Conservation (phyloP, 345 rosid species). For the Geranium rotundifolium region DNA sequence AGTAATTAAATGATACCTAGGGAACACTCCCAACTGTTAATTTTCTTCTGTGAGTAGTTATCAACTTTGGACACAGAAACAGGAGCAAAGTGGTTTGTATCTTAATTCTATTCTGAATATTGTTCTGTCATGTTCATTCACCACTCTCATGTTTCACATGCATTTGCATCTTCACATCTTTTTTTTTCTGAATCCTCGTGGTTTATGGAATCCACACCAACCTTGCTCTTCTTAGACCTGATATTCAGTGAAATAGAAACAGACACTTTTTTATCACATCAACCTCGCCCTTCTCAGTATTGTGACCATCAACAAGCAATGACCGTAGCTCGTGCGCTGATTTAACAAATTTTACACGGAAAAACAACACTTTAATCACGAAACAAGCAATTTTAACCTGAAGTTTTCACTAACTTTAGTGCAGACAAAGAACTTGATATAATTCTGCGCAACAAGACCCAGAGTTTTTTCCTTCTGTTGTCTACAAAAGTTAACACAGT, state of each 20-base stretch:
- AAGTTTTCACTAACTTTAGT: no score
- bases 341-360: no score
- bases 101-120: conserved; percentile 23
- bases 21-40: conserved; percentile 54
- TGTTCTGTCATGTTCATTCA: conserved; percentile 14
- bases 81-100: conserved; percentile 64
- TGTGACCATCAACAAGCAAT: no score
- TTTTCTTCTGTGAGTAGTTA: conserved; percentile 18
- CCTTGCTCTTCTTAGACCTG: conserved; percentile 31
- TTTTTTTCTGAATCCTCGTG: conserved; percentile 19
- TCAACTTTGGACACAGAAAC: conserved; percentile 31
- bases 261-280: conserved; percentile 22
- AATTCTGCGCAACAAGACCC: no score
- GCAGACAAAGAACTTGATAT: no score
- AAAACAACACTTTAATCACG: no score
- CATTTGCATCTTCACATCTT: conserved; percentile 21
- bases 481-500: no score
- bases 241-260: conserved; percentile 21
- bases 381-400: no score
- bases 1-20: conserved; percentile 31
- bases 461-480: no score
- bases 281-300: no score
- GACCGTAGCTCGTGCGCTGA: no score
- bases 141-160: conserved; percentile 26
- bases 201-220: conserved; percentile 16